These are phyloP conservation scores for Populus hybrid DNA, from an alignment of 441 rosid species.

Conservation along the genomic window DNA sequence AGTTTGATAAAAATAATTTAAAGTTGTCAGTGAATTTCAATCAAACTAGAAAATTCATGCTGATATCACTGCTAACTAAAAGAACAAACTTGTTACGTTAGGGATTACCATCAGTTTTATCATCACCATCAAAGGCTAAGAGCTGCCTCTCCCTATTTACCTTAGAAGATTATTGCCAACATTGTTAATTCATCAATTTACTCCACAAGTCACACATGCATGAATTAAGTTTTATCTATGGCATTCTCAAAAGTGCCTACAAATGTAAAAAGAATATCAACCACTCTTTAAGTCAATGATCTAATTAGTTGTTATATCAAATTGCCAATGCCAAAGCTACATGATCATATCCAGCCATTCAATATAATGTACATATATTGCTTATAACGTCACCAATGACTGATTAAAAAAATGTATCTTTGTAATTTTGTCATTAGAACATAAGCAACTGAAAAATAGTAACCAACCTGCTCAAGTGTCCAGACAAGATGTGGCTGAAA, in stretches of 20 bases:
- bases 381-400: background rate
- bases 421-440: background rate
- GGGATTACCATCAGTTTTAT: background rate
- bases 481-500: constrained; percentile 90
- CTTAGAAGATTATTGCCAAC: background rate
- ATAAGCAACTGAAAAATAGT: constrained; percentile 64
- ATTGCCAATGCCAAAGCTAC: background rate
- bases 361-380: background rate
- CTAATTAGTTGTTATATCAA: background rate
- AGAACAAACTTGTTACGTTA: too few relatives aligned
- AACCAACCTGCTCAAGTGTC: constrained; percentile 86
- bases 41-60: background rate
- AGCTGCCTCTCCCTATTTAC: background rate
- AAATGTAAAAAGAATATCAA: background rate
- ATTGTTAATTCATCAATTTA: too few relatives aligned
- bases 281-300: background rate
- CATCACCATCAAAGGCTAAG: background rate
- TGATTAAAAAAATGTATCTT: background rate
- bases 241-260: background rate
- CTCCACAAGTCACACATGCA: background rate
- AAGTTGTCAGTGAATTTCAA: background rate
- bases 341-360: background rate
- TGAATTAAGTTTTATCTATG: background rate
- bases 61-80: background rate
- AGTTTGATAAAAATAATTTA: background rate